Evolutionary conservation across 2,329 filamentous ascomycete genomes (phyloP), one percentile per base, ranked within the genome.

Genomic region (Xylariomycetidae sp.): DNA sequence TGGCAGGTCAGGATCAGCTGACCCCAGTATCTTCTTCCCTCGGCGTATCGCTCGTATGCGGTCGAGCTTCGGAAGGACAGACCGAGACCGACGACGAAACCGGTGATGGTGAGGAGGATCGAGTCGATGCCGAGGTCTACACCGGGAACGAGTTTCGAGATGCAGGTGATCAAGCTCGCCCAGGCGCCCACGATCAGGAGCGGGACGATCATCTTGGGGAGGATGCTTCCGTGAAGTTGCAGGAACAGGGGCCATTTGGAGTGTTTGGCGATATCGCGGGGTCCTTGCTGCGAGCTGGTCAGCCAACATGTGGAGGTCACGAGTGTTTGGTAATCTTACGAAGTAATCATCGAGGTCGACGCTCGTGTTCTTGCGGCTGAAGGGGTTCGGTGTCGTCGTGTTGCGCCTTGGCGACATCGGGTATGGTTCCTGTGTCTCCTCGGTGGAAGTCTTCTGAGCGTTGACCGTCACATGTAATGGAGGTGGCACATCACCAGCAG

Each of bases 191-290:
- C 69, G 36, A 79, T 67, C 5, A 74, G 18, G 19, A 89, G 57
- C 0, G 85, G 85, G 5, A 89, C 53, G 20, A 88, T 74, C 80
- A 89, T 80, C 53, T 85, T 82, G 10, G 85, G 85, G 33, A 82
- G 64, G 44, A 64, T 80, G 48, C 80, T 85, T 46, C 85, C 85
- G 54, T 88, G 84, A 61, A 89, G 70, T 43, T 84, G 81, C 50
- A 89, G 61, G 56, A 88, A 87, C 46, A 80, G 73, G 7, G 85
- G 85, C 72, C 83, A 82, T 72, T 86, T 88, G 16, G 83, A 88
- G 58, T 88, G 84, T 49, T 78, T 77, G 36, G 78, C 69, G 40
- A 85, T 74, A 57, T 88, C 80, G 43, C 81, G 73, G 35, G 85
- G 85, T 23, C 20, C 20, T n/a, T 8, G 20, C n/a, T 8, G 20